Percentiles rank a stretch among this genome's conserved stretches.
These are phyloP conservation scores for Eurotiales sp. DNA, from an alignment of 2,329 filamentous ascomycete genomes.

Conservation along the genomic window DNA sequence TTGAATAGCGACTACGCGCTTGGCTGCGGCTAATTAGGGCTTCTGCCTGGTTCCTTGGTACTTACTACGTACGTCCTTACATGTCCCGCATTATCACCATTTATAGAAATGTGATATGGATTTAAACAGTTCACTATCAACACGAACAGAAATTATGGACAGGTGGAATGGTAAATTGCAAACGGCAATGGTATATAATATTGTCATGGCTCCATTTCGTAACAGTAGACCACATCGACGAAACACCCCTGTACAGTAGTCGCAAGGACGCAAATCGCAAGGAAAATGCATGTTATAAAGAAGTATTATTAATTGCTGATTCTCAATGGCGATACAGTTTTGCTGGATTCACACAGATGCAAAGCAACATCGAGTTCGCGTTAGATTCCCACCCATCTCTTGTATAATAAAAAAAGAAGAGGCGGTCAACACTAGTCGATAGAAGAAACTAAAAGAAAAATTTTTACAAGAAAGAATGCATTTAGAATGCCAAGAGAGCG, in stretches of 20 bases:
- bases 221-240: not conserved
- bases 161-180: not conserved
- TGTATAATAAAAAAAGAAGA: not conserved
- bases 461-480: constrained; percentile 7
- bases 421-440: not conserved
- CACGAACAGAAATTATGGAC: not conserved
- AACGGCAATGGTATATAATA: no score
- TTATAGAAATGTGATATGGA: not conserved
- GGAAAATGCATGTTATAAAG: no score
- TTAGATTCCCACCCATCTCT: no score
- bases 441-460: not conserved
- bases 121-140: not conserved
- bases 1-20: no score
- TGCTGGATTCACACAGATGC: no score
- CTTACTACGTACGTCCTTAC: no score
- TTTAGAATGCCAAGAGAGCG: constrained; percentile 35
- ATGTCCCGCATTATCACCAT: no score
- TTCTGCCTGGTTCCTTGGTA: no score
- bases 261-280: not conserved
- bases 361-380: no score
- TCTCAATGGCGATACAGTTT: not conserved
- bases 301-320: not conserved
- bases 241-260: not conserved
- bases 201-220: constrained; percentile 10
- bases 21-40: no score